Conservation (phyloP, 345 rosid species). For the Rhodomyrtus tomentosa region DNA sequence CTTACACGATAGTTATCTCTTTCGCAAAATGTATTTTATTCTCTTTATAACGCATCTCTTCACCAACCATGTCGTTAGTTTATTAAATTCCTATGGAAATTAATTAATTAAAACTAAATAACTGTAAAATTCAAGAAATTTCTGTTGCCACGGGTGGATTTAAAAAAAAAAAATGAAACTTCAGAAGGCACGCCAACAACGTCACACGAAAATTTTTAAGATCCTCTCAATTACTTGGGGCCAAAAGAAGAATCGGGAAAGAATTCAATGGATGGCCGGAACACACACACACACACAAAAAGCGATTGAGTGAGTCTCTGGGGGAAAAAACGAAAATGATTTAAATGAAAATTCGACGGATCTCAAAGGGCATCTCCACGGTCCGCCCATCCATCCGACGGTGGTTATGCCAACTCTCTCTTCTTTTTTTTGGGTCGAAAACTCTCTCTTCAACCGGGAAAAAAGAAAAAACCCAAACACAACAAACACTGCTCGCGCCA, state of each 20-base stretch:
- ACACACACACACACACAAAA: background rate
- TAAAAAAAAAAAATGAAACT: background rate
- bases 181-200: background rate
- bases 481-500: background rate
- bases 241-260: background rate
- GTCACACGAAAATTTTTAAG: background rate
- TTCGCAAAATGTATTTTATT: too few species aligned
- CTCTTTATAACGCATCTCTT: too few species aligned
- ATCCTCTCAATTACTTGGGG: background rate
- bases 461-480: background rate
- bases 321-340: background rate
- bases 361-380: background rate
- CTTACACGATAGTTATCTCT: too few species aligned
- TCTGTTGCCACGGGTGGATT: background rate
- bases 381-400: background rate
- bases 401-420: background rate
- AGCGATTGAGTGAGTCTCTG: background rate
- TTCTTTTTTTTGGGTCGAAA: too few species aligned
- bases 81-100: too few species aligned
- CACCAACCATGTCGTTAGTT: too few species aligned
- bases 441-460: background rate
- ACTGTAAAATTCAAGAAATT: too few species aligned
- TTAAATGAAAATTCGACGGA: background rate
- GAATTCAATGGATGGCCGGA: background rate
- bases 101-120: too few species aligned